phyloP scores from a whole-genome alignment of 2,329 filamentous ascomycete species.

The Fusarium sp. region DNA sequence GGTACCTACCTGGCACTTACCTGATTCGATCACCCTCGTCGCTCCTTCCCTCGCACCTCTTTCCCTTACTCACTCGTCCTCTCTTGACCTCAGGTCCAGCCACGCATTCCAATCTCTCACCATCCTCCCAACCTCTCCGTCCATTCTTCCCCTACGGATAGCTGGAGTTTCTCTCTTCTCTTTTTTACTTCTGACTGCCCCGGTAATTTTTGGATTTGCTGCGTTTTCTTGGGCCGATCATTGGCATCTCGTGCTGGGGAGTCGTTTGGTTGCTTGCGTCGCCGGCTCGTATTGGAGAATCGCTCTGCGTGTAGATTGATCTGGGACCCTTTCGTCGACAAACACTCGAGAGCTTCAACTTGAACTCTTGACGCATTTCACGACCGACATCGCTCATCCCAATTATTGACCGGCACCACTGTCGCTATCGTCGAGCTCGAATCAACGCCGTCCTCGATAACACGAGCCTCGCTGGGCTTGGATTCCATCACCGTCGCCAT shows the following conservation, averaged over 20 bases:
- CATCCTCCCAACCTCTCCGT: slow-evolving; percentile 39
- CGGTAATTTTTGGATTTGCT: slow-evolving; percentile 39
- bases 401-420: slow-evolving; percentile 8
- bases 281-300: slow-evolving; percentile 6
- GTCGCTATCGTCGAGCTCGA: slow-evolving; percentile 20
- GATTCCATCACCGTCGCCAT: not conserved
- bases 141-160: slow-evolving; percentile 27
- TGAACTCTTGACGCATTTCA: slow-evolving; percentile 21
- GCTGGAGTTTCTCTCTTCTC: slow-evolving; percentile 28
- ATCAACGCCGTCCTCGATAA: slow-evolving; percentile 14
- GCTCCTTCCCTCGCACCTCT: slow-evolving; percentile 34
- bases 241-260: slow-evolving; percentile 28
- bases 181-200: slow-evolving; percentile 17
- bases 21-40: slow-evolving; percentile 40
- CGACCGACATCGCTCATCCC: slow-evolving; percentile 14
- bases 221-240: slow-evolving; percentile 36
- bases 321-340: slow-evolving; percentile 22
- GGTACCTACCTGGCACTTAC: slow-evolving; percentile 44
- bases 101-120: slow-evolving; percentile 40
- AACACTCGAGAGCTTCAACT: slow-evolving; percentile 21
- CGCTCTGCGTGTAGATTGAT: slow-evolving; percentile 20
- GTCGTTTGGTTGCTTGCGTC: slow-evolving; percentile 24
- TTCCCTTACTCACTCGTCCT: slow-evolving; percentile 36
- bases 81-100: slow-evolving; percentile 36
- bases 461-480: not conserved